Evolutionary conservation across 805 yeast genomes (phyloP).

Genomic region (Nakazawaea molendinolei): DNA sequence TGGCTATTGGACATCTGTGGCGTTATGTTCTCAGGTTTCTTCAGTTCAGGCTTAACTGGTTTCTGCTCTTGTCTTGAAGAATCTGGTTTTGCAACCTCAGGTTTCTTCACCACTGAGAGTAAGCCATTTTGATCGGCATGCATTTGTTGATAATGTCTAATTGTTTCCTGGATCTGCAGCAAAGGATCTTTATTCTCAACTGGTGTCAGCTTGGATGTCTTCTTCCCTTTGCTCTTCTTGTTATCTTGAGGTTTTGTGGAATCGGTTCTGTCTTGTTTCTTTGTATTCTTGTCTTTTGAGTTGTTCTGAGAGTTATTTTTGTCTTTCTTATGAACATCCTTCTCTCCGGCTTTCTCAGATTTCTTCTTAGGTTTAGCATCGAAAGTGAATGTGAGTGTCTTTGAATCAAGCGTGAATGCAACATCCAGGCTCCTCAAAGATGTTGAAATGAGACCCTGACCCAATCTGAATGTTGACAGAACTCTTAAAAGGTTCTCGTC

Average conservation of each 20-base stretch:
- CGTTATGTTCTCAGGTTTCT: not conserved
- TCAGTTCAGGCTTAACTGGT: not conserved
- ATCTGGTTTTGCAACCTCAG: not conserved
- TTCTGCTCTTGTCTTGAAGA: not conserved
- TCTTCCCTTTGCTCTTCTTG: conserved; percentile 1
- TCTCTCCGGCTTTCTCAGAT: not conserved
- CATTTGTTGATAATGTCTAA: conserved; percentile 1
- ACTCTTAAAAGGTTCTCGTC: conserved; percentile 28
- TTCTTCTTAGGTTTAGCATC: conserved; percentile 9
- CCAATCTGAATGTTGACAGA: conserved; percentile 26
- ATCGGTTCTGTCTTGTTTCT: not conserved
- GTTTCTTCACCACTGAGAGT: conserved; percentile 4
- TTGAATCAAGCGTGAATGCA: conserved; percentile 21
- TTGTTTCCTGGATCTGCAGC: conserved; percentile 8
- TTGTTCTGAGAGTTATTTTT: conserved; percentile 5
- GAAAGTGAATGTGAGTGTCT: conserved; percentile 14
- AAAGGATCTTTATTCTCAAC: too few relatives aligned
- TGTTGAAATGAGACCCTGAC: conserved; percentile 20
- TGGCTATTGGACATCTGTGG: too few relatives aligned
- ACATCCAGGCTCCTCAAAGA: conserved; percentile 16
- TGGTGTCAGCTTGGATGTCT: too few relatives aligned
- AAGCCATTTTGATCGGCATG: conserved; percentile 5
- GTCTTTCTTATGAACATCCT: conserved; percentile 20
- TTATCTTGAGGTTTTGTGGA: too few relatives aligned
- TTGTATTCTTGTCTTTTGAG: not conserved